Evolutionary conservation across 768 basidiomycete genomes (phyloP), one percentile per base, ranked within the genome.

Genomic region (Tephrocybe sp.): DNA sequence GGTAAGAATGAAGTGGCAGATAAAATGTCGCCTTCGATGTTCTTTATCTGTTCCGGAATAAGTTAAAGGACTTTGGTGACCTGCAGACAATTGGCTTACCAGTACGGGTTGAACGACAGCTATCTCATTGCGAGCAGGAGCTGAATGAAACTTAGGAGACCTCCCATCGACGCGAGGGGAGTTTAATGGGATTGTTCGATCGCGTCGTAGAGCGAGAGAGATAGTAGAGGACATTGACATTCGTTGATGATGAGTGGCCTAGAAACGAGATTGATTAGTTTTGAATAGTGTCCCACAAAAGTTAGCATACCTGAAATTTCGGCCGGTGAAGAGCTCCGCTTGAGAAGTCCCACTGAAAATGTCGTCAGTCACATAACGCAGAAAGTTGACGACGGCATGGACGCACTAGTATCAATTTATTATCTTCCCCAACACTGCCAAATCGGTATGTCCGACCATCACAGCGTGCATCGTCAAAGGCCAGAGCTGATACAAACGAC

Each of bases 391-490:
- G 30, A 21, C 18, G 27, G 28, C 16, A 65, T n/a, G n/a, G n/a
- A n/a, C 82, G 46, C 63, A 94, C 94, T 56, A 98, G 63, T 36
- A 97, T 89, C 4, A 99, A 62, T 64, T 95, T 95, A 64, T 95
- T 97, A 60, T 99, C 97, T 65, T 98, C 96, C 15, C 94, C 97
- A 2, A 98, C 92, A 60, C 92, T 95, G 2, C 89, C 93, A 60
- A 99, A 98, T 7, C 96, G 81, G 62, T 98, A 96, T 34, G 92
- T 92, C 27, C 94, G 78, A 24, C 88, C 87, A 57, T 95, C 92
- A 57, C 91, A 91, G 16, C 88, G 81, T 25, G 84, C 73, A n/a
- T 87, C 85, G 64, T 99, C 97, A 64, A 98, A 98, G 1, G 88
- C 86, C 15, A 98, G 79, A 9, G 83, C 77, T 0, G 92, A 87